A percentile compares a stretch with the other conserved stretches of the same genome.
phyloP scores from a whole-genome alignment of 331 rosid species.

The Saraca asoca region DNA sequence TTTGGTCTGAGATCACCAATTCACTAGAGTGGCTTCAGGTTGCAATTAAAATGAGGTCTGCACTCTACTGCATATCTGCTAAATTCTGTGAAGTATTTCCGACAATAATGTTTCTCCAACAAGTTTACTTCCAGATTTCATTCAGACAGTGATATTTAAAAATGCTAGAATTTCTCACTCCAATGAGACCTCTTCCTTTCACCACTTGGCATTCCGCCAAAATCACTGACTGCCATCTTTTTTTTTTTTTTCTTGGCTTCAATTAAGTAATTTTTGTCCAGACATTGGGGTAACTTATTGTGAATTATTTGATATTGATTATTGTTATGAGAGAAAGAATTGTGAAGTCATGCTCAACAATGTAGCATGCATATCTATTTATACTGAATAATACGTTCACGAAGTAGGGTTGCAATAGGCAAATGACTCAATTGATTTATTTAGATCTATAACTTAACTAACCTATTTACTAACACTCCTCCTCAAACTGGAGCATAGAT shows the following conservation, averaged over 20 bases:
- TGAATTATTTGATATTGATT: constrained; percentile 13
- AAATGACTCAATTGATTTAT: too few relatives aligned
- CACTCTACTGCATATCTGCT: constrained; percentile 7
- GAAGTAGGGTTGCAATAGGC: too few relatives aligned
- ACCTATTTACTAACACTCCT: too few relatives aligned
- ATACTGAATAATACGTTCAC: too few relatives aligned
- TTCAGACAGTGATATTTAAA: not conserved
- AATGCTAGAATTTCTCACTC: constrained; percentile 1
- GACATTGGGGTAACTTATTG: not conserved
- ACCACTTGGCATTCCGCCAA: too few relatives aligned
- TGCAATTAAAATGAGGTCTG: not conserved
- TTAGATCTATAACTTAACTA: too few relatives aligned
- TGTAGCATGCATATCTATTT: too few relatives aligned
- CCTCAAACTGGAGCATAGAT: too few relatives aligned
- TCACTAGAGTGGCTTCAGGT: not conserved
- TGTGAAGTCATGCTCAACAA: too few relatives aligned
- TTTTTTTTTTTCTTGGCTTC: not conserved
- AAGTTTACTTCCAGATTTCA: not conserved
- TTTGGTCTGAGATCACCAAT: not conserved
- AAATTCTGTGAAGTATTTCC: not conserved
- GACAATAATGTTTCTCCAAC: too few relatives aligned
- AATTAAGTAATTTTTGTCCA: not conserved
- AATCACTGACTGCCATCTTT: not conserved
- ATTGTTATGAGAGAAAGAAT: too few relatives aligned
- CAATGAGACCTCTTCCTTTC: not conserved